Base-by-base conservation (phyloP, 2,329 filamentous ascomycete species). In the Colletotrichum sp. region DNA sequence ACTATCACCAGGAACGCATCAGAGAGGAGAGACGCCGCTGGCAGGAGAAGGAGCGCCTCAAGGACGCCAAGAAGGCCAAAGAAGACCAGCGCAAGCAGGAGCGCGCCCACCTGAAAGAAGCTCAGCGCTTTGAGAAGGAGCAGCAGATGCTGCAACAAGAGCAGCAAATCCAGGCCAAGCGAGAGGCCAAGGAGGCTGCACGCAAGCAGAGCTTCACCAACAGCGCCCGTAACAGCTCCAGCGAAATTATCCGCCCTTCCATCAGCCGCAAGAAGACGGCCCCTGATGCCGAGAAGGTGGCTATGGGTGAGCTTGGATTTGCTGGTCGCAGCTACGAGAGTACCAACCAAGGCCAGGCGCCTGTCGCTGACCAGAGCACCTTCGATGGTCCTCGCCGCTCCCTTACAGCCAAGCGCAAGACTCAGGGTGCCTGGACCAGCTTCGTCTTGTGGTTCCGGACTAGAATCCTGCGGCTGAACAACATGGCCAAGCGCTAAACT, bases 401-500 rank as follows among this genome's bases (percentile, higher is more conserved):
- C 74, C 87, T 84, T 79, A 86, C 86, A 9, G 87, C 90, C 73
- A 93, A 93, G 85, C 88, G 87, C 78, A 91, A 89, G 84, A 93
- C 91, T 2, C 90, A 90, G 76, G 87, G 89, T 76, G 88, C 91
- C 52, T 93, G 91, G 91, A 92, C 89, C 9, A 88, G 88, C 27
- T 93, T 93, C 78, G 86, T 93, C 66, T 86, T 93, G 71, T 93
- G 92, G 92, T 81, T 93, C 30, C 86, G 91, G 75, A 93, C 91
- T n/a, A 87, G 88, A 75, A 83, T 91, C 36, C 82, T 91, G 62
- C 84, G 86, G 8, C 81, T 88, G 75, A 66, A 72, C 43, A 75
- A 75, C 64, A 75, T 75, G 73, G 73, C 83, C 67, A 81, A 81
- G 68, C 77, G 77, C 34, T 79, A 78, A 74, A 52, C 27, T n/a